A percentile compares a stretch with the other conserved stretches of the same genome.
phyloP scores from a whole-genome alignment of 225 moss, liverwort and hornwort species.

The Marchantia polymorpha region DNA sequence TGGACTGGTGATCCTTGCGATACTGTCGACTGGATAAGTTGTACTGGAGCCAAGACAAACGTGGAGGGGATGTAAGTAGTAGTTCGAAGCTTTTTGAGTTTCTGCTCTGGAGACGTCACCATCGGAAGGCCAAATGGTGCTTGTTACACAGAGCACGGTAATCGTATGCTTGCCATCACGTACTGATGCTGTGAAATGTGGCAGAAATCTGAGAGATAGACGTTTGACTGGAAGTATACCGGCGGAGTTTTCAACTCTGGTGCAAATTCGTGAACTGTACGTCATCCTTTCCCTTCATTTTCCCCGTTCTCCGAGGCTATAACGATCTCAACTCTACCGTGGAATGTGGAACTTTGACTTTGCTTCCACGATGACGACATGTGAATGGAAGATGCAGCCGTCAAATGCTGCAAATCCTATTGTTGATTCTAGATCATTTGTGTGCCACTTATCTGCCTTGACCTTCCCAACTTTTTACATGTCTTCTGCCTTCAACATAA shows the following conservation, averaged over 20 bases:
- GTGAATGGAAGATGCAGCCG: background rate
- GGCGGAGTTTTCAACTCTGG: background rate
- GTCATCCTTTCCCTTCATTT: background rate
- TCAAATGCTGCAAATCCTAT: too few relatives aligned
- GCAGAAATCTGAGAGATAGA: background rate
- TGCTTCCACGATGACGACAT: background rate
- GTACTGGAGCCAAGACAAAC: background rate
- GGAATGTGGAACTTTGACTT: background rate
- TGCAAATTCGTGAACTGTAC: background rate
- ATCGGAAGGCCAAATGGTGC: background rate
- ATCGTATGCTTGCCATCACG: background rate
- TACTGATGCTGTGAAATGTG: background rate
- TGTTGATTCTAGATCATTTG: background rate
- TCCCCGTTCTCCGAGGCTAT: background rate
- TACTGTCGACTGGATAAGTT: background rate
- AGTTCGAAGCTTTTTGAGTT: background rate
- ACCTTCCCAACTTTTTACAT: too few relatives aligned
- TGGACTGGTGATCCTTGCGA: conserved; percentile 17
- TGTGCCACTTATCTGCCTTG: too few relatives aligned
- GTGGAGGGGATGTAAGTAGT: conserved; percentile 1
- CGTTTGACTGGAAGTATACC: conserved; percentile 11
- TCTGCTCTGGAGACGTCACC: background rate
- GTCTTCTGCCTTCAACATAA: too few relatives aligned
- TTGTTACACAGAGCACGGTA: too few relatives aligned
- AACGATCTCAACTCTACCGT: background rate